A percentile compares a stretch with the other conserved stretches of the same genome.
Conservation (phyloP, 208 protist genomes). For the Trypanosoma brucei region DNA sequence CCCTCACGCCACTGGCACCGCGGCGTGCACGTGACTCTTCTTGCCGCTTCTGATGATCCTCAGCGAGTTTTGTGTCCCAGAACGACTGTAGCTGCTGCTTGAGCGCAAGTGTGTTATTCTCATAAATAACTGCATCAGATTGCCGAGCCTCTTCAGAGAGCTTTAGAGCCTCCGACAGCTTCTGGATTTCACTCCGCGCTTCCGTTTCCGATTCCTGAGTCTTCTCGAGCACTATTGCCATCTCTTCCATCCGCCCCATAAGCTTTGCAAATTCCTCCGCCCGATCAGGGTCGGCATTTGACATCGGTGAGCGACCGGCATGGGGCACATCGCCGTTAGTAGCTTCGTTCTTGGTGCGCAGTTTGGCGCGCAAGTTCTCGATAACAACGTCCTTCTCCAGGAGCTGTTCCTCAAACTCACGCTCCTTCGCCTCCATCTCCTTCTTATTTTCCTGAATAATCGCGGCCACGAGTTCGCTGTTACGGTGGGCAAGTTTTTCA, state of each 20-base stretch:
- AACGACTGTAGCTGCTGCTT: conserved; percentile 59
- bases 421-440: conserved; percentile 82
- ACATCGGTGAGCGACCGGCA: conserved; percentile 7
- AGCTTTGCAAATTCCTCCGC: conserved; percentile 60
- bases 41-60: conserved; percentile 55
- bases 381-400: conserved; percentile 78
- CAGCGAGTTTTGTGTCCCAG: conserved; percentile 55
- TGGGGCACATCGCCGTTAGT: conserved; percentile 27
- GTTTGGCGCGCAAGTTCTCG: conserved; percentile 63
- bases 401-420: conserved; percentile 74
- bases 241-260: conserved; percentile 78
- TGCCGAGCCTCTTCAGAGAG: conserved; percentile 61
- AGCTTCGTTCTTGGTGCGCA: conserved; percentile 38
- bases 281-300: conserved; percentile 33
- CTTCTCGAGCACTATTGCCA: conserved; percentile 58
- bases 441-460: conserved; percentile 84
- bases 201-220: conserved; percentile 69
- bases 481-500: conserved; percentile 55
- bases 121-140: conserved; percentile 60
- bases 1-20: conserved; percentile 25
- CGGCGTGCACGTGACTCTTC: conserved; percentile 27
- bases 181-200: conserved; percentile 52
- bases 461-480: conserved; percentile 78
- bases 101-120: conserved; percentile 60
- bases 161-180: conserved; percentile 54